Conservation (phyloP, 2,329 filamentous ascomycete species). For the Cladosporium phlei region DNA sequence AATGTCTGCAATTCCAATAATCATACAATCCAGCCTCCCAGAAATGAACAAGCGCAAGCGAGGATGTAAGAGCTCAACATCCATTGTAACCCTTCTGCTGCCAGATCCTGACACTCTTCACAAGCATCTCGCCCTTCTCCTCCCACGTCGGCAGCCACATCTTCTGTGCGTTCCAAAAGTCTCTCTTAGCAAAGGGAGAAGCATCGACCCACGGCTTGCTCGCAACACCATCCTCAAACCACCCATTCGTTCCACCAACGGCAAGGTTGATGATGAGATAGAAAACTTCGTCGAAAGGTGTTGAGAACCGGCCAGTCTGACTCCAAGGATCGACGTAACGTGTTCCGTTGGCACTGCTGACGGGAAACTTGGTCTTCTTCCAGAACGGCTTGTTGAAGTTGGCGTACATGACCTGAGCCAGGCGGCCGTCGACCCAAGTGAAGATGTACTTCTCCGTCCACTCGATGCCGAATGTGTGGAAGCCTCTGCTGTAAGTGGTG, state of each 20-base stretch:
- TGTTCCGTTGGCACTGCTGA: conserved; percentile 32
- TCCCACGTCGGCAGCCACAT: conserved; percentile 36
- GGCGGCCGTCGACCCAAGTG: conserved; percentile 75
- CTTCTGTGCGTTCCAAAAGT: conserved; percentile 63
- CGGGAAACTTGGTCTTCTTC: conserved; percentile 36
- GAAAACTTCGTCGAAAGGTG: conserved; percentile 40
- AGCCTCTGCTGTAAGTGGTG: conserved; percentile 64
- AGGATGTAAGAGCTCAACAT: too few species aligned
- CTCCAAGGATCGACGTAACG: conserved; percentile 35
- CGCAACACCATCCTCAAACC: conserved; percentile 69
- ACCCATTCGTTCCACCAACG: conserved; percentile 51
- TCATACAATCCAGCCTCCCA: too few species aligned
- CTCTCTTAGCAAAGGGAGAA: conserved; percentile 61
- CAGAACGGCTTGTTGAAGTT: conserved; percentile 43
- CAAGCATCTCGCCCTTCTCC: conserved; percentile 35
- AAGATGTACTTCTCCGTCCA: conserved; percentile 88
- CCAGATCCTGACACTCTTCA: conserved; percentile 43
- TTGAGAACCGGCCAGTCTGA: conserved; percentile 32
- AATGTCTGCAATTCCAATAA: too few species aligned
- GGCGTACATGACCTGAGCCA: conserved; percentile 75
- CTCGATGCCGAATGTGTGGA: conserved; percentile 76
- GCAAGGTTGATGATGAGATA: conserved; percentile 40
- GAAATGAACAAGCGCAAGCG: too few species aligned
- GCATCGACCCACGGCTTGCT: conserved; percentile 76
- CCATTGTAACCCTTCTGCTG: conserved; percentile 47